These are phyloP conservation scores for Kalanchoe fedtschenkoi DNA, from an alignment of 164 flowering plant genomes.

Conservation along the genomic window DNA sequence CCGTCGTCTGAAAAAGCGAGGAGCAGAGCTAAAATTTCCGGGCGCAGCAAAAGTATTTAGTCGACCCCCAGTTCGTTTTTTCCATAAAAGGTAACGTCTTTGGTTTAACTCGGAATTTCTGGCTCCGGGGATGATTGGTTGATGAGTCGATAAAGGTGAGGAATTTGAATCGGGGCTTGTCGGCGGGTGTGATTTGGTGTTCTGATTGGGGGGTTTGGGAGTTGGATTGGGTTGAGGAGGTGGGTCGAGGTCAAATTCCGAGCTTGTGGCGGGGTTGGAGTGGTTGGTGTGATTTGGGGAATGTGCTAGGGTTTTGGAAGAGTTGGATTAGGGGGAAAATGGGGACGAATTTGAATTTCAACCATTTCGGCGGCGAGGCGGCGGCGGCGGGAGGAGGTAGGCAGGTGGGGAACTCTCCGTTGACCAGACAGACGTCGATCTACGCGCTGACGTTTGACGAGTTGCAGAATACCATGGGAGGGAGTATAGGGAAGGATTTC, in stretches of 20 bases:
- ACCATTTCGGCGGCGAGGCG: no score
- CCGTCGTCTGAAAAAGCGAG: no score
- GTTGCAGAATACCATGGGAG: constrained; percentile 3
- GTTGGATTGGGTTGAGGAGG: no score
- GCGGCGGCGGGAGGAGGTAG: neutral
- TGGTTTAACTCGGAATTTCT: neutral
- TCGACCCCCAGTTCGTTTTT: neutral
- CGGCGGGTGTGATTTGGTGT: no score
- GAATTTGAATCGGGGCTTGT: neutral
- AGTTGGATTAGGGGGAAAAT: no score
- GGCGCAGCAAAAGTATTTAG: no score
- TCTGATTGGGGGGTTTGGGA: neutral
- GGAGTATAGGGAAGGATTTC: constrained; percentile 3
- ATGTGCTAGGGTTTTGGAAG: constrained; percentile 8
- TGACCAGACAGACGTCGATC: neutral
- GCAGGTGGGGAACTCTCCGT: constrained; percentile 16
- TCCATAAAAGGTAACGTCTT: constrained; percentile 4
- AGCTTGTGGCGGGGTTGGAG: constrained; percentile 3
- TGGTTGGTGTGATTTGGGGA: no score
- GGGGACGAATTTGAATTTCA: no score
- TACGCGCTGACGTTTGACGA: constrained; percentile 6
- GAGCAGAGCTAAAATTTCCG: no score
- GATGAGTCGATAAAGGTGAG: neutral
- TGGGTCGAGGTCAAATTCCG: no score
- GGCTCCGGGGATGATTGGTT: neutral